Evolutionary conservation across 345 rosid species (phyloP), one percentile per base, ranked within the genome.

Genomic region (Populus deltoides): DNA sequence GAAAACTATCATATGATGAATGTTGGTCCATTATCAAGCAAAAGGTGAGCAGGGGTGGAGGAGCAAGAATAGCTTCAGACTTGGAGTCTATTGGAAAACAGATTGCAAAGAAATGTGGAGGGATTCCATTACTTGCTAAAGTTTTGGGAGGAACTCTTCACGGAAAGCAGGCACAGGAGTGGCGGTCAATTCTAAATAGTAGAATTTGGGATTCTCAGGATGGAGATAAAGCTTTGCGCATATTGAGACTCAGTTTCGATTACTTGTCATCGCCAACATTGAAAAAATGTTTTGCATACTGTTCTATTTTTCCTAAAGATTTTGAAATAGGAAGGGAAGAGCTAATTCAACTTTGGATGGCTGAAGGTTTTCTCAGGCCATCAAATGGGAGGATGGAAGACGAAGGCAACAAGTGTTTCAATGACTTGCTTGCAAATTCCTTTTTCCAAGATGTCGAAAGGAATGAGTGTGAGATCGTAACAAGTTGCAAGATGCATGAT

Each of bases 51-150:
- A 73, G 36, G 0, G 41, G 29, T 1, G 35, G 53, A 36, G 49
- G 9, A 18, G 12, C 12, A 0, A 2, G 2, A 2, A 10, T 68
- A 1, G n/a, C 22, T 80, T 25, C 18, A n/a, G 75, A 77, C 2
- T 70, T 83, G 22, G 70, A 47, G 65, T 70, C 6, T 1, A 74
- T 80, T 25, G 86, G 81, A 9, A 69, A 39, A 41, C 53, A 22
- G 15, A 77, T 83, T 65, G 83, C 78, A 1, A 20, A 66, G 29
- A 73, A 45, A 31, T 83, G 86, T 35, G 47, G 74, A n/a, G 86
- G 86, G 0, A 31, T 80, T 27, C 86, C 86, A 1, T 20, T 76
- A 27, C 39, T 45, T 68, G 79, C 73, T 13, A 68, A 7, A 1
- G 79, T 76, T 39, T 68, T 68, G 24, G 79, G 79, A 13, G 73